Percentiles rank a stretch among this genome's conserved stretches.
Evolutionary conservation across 208 protist genomes (phyloP).

Genomic region (Trypanosoma melophagium): DNA sequence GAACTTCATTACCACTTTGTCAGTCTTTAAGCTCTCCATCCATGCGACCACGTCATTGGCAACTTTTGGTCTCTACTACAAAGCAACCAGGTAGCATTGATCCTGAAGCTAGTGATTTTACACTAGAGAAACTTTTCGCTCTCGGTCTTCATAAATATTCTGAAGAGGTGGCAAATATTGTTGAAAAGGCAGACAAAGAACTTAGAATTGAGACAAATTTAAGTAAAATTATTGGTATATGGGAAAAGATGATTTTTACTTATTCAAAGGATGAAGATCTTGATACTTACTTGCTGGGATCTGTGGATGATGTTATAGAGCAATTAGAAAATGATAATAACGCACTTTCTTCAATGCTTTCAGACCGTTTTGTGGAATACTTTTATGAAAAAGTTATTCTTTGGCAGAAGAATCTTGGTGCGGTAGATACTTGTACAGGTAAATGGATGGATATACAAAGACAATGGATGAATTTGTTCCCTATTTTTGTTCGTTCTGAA

Average conservation of each 20-base stretch:
- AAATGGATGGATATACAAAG: slow-evolving; percentile 96
- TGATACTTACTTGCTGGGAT: slow-evolving; percentile 88
- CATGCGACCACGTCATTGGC: slow-evolving; percentile 97
- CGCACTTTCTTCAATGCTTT: slow-evolving; percentile 95
- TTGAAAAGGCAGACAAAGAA: slow-evolving; percentile 97
- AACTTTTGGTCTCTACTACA: slow-evolving; percentile 92
- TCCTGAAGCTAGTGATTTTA: slow-evolving; percentile 90
- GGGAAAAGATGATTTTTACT: slow-evolving; percentile 92
- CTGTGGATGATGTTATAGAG: slow-evolving; percentile 95
- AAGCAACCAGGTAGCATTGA: slow-evolving; percentile 89
- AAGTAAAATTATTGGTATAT: slow-evolving; percentile 94
- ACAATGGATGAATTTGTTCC: slow-evolving; percentile 97
- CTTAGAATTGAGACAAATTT: slow-evolving; percentile 96
- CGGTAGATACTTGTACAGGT: slow-evolving; percentile 94
- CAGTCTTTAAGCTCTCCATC: slow-evolving; percentile 91
- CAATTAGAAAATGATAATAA: slow-evolving; percentile 95
- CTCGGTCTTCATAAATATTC: slow-evolving; percentile 96
- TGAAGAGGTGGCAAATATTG: slow-evolving; percentile 96
- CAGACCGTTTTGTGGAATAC: slow-evolving; percentile 95
- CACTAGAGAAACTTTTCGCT: slow-evolving; percentile 94
- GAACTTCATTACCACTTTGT: slow-evolving; percentile 91
- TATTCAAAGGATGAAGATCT: slow-evolving; percentile 88
- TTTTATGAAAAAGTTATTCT: slow-evolving; percentile 94
- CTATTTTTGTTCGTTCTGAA: slow-evolving; percentile 97
- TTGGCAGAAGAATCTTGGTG: slow-evolving; percentile 96